phyloP scores from a whole-genome alignment of 306 rosid genomes.

The Trifolium fragiferum region DNA sequence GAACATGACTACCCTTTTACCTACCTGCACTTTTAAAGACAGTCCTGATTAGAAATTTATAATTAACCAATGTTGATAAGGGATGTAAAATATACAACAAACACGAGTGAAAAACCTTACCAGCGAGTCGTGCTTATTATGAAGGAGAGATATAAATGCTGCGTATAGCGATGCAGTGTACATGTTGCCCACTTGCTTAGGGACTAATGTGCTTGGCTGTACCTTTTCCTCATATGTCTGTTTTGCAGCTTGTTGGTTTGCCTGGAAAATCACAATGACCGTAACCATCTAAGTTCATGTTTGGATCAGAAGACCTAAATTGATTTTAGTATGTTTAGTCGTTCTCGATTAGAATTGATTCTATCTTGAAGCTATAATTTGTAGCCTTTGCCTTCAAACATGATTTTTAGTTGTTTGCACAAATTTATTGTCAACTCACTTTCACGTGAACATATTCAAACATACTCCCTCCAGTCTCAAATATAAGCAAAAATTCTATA shows the following conservation, averaged over 20 bases:
- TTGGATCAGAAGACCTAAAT: not conserved
- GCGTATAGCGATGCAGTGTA: constrained; percentile 59
- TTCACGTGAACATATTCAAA: not conserved
- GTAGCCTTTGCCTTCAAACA: not conserved
- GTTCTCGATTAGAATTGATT: too few relatives aligned
- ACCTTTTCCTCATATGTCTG: constrained; percentile 67
- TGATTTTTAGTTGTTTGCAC: not conserved
- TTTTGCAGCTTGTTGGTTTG: constrained; percentile 75
- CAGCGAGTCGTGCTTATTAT: constrained; percentile 61
- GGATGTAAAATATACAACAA: not conserved
- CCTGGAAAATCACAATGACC: constrained; percentile 48
- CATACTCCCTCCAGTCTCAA: too few relatives aligned
- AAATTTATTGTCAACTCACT: too few relatives aligned
- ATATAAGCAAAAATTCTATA: too few relatives aligned
- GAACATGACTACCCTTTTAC: constrained; percentile 71
- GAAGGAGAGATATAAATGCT: constrained; percentile 56
- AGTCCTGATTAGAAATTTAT: too few relatives aligned
- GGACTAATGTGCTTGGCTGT: constrained; percentile 77
- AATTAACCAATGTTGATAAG: not conserved
- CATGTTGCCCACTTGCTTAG: constrained; percentile 73
- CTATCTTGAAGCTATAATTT: not conserved
- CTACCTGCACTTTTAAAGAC: constrained; percentile 52
- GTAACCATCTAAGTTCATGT: not conserved
- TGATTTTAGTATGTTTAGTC: not conserved
- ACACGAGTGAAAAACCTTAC: constrained; percentile 43